Percentiles rank a stretch among this genome's conserved stretches.
These are phyloP conservation scores for Exophiala sp. DNA, from an alignment of 2,329 filamentous ascomycete species.

Conservation along the genomic window DNA sequence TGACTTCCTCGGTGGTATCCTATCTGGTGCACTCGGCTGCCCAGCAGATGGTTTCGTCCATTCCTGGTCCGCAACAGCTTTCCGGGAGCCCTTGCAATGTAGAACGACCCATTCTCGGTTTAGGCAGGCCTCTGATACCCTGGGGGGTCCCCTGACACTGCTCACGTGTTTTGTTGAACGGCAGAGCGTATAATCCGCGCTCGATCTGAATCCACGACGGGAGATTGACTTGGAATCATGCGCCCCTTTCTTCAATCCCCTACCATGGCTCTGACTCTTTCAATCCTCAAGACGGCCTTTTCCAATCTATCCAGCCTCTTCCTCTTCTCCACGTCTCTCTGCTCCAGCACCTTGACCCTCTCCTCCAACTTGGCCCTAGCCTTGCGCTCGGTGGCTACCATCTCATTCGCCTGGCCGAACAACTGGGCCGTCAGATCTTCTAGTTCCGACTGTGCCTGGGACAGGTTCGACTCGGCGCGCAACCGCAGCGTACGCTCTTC, in stretches of 20 bases:
- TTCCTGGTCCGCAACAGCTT: too few species aligned
- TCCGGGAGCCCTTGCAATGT: too few species aligned
- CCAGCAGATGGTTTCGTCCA: too few species aligned
- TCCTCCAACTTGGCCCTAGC: slow-evolving; percentile 50
- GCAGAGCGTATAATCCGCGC: too few species aligned
- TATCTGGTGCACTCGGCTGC: too few species aligned
- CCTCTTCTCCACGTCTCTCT: slow-evolving; percentile 46
- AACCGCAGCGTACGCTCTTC: slow-evolving; percentile 51
- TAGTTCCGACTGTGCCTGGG: slow-evolving; percentile 52
- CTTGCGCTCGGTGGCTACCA: slow-evolving; percentile 58
- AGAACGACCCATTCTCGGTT: too few species aligned
- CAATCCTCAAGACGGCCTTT: slow-evolving; percentile 50
- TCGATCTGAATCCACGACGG: too few species aligned
- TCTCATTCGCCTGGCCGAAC: slow-evolving; percentile 61
- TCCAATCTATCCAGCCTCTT: slow-evolving; percentile 51
- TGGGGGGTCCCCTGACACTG: too few species aligned
- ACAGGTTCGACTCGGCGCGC: slow-evolving; percentile 52
- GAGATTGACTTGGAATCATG: too few species aligned
- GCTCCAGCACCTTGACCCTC: slow-evolving; percentile 43
- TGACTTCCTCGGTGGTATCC: too few species aligned
- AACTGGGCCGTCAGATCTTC: slow-evolving; percentile 56
- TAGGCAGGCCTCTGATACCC: too few species aligned
- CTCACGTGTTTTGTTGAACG: too few species aligned
- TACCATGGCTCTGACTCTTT: slow-evolving; percentile 52
- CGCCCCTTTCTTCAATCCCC: slow-evolving; percentile 33